These are phyloP conservation scores for Phytopythium kandeliae DNA, from an alignment of 352 stramenopile genomes.

Conservation along the genomic window DNA sequence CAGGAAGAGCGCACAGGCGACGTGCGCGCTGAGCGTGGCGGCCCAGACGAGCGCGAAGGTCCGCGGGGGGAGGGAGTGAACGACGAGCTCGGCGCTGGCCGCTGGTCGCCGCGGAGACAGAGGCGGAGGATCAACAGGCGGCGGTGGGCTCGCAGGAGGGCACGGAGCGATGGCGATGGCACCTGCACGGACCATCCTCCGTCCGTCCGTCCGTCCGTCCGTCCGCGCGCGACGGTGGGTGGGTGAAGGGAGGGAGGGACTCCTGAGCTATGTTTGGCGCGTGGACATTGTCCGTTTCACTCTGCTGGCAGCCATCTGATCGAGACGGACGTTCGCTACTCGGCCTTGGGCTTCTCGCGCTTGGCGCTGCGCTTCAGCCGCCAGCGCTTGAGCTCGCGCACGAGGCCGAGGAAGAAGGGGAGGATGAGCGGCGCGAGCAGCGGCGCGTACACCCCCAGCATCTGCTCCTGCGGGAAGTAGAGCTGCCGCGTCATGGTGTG, in stretches of 20 bases:
- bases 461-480: slow-evolving; percentile 68
- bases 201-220: too few species aligned
- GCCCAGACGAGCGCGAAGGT: slow-evolving; percentile 9
- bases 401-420: slow-evolving; percentile 47
- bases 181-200: too few species aligned
- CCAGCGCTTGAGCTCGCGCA: slow-evolving; percentile 47
- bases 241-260: too few species aligned
- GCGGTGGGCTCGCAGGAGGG: too few species aligned
- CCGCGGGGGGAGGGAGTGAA: slow-evolving; percentile 4
- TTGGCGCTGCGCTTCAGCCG: slow-evolving; percentile 28
- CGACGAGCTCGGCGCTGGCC: neutral
- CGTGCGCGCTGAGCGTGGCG: slow-evolving; percentile 1
- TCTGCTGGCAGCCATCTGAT: too few species aligned
- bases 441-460: slow-evolving; percentile 57
- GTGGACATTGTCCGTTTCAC: too few species aligned
- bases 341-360: slow-evolving; percentile 7
- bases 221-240: too few species aligned
- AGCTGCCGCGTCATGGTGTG: slow-evolving; percentile 70
- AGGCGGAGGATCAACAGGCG: too few species aligned
- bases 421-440: slow-evolving; percentile 57
- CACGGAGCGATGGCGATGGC: too few species aligned
- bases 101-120: too few species aligned
- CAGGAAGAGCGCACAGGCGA: slow-evolving; percentile 3
- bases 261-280: too few species aligned
- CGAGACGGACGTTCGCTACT: too few species aligned